These are phyloP conservation scores for Monosporascus sp. DNA, from an alignment of 2,329 filamentous ascomycete species.

Conservation along the genomic window DNA sequence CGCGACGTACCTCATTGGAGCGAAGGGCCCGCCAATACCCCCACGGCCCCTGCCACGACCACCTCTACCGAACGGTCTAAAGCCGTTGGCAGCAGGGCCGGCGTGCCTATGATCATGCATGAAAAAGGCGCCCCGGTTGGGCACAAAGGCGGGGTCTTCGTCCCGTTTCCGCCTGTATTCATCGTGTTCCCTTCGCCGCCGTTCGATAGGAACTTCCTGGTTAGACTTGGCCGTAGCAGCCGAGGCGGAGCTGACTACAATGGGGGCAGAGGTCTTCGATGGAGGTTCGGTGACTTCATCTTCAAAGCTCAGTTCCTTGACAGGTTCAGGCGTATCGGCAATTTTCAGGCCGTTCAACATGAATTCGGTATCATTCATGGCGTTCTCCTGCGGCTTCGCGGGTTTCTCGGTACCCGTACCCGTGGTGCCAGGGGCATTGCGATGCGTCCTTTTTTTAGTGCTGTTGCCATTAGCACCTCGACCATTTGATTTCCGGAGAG, in stretches of 20 bases:
- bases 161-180: slow-evolving; percentile 85
- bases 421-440: slow-evolving; percentile 22
- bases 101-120: slow-evolving; percentile 89
- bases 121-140: slow-evolving; percentile 91
- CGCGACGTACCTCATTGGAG: slow-evolving; percentile 57
- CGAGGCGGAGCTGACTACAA: slow-evolving; percentile 50
- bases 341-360: slow-evolving; percentile 52
- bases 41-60: slow-evolving; percentile 57
- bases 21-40: slow-evolving; percentile 51
- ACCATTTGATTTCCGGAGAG: slow-evolving; percentile 21
- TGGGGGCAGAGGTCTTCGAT: slow-evolving; percentile 39
- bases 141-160: slow-evolving; percentile 87
- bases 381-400: slow-evolving; percentile 31
- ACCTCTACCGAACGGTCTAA: slow-evolving; percentile 64
- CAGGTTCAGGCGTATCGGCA: slow-evolving; percentile 33
- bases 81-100: slow-evolving; percentile 71
- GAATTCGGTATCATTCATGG: slow-evolving; percentile 49
- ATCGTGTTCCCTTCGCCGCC: slow-evolving; percentile 78
- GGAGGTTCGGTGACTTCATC: slow-evolving; percentile 32
- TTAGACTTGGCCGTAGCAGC: slow-evolving; percentile 33
- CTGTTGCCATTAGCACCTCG: slow-evolving; percentile 29
- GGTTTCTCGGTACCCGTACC: slow-evolving; percentile 18
- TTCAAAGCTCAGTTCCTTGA: slow-evolving; percentile 43
- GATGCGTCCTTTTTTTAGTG: slow-evolving; percentile 19
- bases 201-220: slow-evolving; percentile 58